These are phyloP conservation scores for Naumovozyma baii DNA, from an alignment of 805 yeast species.

Conservation along the genomic window DNA sequence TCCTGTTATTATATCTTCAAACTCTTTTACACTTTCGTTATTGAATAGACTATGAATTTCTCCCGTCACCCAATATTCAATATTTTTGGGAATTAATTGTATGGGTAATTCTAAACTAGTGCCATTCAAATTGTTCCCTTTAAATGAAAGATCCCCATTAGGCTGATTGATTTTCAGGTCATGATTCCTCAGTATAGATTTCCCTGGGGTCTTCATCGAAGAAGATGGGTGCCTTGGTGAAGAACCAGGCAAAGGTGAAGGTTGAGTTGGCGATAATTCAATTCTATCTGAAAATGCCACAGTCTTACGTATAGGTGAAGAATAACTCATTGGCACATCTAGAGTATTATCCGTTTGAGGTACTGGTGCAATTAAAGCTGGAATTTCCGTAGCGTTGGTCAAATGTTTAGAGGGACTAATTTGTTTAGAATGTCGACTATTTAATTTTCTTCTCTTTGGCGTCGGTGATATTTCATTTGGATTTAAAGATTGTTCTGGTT, in stretches of 20 bases:
- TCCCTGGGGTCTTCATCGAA: constrained; percentile 14
- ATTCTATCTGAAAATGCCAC: constrained; percentile 27
- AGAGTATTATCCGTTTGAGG: background rate
- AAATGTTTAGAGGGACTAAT: background rate
- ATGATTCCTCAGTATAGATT: constrained; percentile 20
- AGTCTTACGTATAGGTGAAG: constrained; percentile 20
- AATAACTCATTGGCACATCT: background rate
- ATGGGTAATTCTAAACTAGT: background rate
- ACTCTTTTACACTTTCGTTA: constrained; percentile 15
- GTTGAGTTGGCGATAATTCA: constrained; percentile 20
- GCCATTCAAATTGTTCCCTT: background rate
- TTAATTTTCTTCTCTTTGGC: constrained; percentile 15
- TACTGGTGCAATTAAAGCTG: background rate
- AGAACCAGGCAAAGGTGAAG: constrained; percentile 6
- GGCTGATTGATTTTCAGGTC: background rate
- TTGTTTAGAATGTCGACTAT: background rate
- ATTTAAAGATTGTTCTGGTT: background rate
- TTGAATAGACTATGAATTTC: constrained; percentile 21
- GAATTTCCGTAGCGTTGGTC: background rate
- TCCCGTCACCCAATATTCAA: constrained; percentile 24
- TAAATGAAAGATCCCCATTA: background rate
- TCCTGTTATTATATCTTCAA: constrained; percentile 17
- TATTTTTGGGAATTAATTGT: constrained; percentile 6
- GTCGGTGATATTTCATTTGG: constrained; percentile 14
- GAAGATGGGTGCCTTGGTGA: constrained; percentile 14